A percentile compares a stretch with the other conserved stretches of the same genome.
These are phyloP conservation scores for Aspergillus homomorphus DNA, from an alignment of 495 filamentous ascomycete species.

Conservation along the genomic window DNA sequence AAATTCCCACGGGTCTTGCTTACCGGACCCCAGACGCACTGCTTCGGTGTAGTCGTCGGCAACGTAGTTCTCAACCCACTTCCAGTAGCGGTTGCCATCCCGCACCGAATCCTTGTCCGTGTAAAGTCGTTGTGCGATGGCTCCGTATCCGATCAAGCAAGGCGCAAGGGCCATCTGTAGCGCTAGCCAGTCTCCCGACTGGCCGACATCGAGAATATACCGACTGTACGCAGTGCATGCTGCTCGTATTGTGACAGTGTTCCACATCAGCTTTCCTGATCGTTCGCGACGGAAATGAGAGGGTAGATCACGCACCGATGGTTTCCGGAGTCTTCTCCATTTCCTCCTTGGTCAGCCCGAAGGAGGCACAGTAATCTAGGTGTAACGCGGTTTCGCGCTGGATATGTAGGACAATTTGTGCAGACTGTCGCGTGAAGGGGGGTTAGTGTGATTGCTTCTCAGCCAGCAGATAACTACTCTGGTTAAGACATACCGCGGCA, in stretches of 20 bases:
- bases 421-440: conserved; percentile 45
- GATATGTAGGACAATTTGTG: conserved; percentile 69
- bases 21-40: conserved; percentile 65
- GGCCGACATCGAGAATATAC: conserved; percentile 85
- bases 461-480: neutral
- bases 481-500: conserved; percentile 45
- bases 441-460: neutral
- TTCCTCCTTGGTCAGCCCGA: conserved; percentile 72
- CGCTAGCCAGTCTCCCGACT: conserved; percentile 79
- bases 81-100: conserved; percentile 77
- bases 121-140: conserved; percentile 65
- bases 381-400: conserved; percentile 77
- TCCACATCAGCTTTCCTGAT: conserved; percentile 31
- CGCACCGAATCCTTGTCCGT: conserved; percentile 50
- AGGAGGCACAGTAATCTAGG: conserved; percentile 71
- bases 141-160: conserved; percentile 83
- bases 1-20: conserved; percentile 16
- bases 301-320: conserved; percentile 53
- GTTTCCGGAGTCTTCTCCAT: conserved; percentile 72
- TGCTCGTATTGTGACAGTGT: conserved; percentile 12
- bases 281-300: conserved; percentile 6
- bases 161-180: conserved; percentile 81
- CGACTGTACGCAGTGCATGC: conserved; percentile 54
- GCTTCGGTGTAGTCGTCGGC: conserved; percentile 72
- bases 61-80: conserved; percentile 86